Evolutionary conservation across 805 yeast species (phyloP), one percentile per base, ranked within the genome.

Genomic region (Wickerhamomyces hampshirensis): DNA sequence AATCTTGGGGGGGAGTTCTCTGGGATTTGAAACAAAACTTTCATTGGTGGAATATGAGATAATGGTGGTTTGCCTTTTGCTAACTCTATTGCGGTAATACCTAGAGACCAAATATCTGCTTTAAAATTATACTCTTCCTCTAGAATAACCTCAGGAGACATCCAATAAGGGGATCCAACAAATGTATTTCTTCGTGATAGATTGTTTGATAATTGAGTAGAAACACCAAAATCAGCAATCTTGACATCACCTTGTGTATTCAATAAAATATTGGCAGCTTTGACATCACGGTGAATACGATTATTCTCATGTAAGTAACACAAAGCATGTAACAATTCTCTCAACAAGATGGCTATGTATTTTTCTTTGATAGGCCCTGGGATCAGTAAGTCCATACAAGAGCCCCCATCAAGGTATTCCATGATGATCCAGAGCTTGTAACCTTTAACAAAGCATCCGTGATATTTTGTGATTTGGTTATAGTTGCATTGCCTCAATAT

Each of bases 61-160:
- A 88, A 84, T 1, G 99, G 99, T n/a, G 99, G 99, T 48, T 85
- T 87, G 0, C 98, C 98, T 0, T 95, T 87, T 5, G 95, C 94
- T 45, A 91, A 77, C 60, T 93, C 98, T 62, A 80, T 93, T 5
- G 89, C 71, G 0, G 98, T 91, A 44, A 93, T 86, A 5, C 99
- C 99, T 35, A 91, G 60, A 0, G 98, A 89, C 99, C 99, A 93
- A 10, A 93, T 85, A 58, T 93, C 99, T 0, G 96, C 98, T 60
- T 82, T 89, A 38, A 80, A 74, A 59, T 85, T 94, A 28, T 80
- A 73, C 16, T 81, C 86, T 33, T 91, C 94, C 59, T 89, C 97
- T 57, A 84, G 68, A 26, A 91, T 91, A 23, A 91, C 98, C 59
- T 91, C 98, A 0, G 98, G 98, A 0, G 98, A 96, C 98, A 93